Evolutionary conservation across 1,284 basidiomycete genomes (phyloP).

Genomic region (Cystobasidiaceae sp.): DNA sequence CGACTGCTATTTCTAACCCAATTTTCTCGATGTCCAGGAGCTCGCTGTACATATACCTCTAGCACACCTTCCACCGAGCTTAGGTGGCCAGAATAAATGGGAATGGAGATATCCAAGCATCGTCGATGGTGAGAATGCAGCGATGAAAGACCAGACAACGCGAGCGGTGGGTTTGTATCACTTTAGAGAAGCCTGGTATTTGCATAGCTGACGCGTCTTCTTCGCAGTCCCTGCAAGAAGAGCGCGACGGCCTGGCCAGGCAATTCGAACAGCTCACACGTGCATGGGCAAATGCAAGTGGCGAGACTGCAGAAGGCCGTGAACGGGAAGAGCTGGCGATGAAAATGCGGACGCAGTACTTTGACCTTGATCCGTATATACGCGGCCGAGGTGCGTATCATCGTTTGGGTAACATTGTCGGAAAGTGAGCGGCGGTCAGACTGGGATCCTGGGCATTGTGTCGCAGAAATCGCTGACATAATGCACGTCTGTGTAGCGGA

Average conservation of each 20-base stretch:
- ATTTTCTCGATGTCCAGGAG: no score
- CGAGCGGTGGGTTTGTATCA: constrained; percentile 39
- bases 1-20: no score
- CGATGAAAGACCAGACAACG: constrained; percentile 42
- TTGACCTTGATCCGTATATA: constrained; percentile 45
- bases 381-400: constrained; percentile 39
- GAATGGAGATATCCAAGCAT: constrained; percentile 38
- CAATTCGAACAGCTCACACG: constrained; percentile 45
- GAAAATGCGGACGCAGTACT: constrained; percentile 46
- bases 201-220: neutral
- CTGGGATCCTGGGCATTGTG: neutral
- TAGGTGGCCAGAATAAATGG: constrained; percentile 39
- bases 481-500: neutral
- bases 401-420: constrained; percentile 45
- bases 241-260: constrained; percentile 42
- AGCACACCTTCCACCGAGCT: constrained; percentile 32
- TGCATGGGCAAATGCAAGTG: constrained; percentile 43
- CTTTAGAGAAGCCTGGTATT: neutral
- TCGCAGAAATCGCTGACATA: neutral
- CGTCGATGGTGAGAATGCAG: constrained; percentile 44
- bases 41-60: constrained; percentile 22
- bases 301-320: constrained; percentile 34
- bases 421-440: constrained; percentile 37
- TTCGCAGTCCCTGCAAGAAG: constrained; percentile 37
- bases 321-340: constrained; percentile 44